Percentiles rank a stretch among this genome's conserved stretches.
Evolutionary conservation across 2,329 filamentous ascomycete genomes (phyloP).

Genomic region (Blumeria hordei): DNA sequence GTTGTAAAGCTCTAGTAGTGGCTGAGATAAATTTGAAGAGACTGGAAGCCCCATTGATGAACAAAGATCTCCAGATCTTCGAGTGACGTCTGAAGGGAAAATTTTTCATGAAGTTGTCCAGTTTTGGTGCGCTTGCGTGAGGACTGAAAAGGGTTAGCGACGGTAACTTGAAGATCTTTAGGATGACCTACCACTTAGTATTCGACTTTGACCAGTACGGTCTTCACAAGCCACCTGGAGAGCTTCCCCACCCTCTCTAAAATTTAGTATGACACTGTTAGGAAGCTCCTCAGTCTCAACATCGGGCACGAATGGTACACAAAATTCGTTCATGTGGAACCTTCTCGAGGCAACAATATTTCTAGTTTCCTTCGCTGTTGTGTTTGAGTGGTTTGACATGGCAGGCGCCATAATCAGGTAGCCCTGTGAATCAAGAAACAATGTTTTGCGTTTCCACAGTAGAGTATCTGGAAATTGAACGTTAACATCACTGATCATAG

Average conservation of each 20-base stretch:
- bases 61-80: too few species aligned
- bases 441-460: slow-evolving; percentile 81
- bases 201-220: slow-evolving; percentile 28
- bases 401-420: slow-evolving; percentile 58
- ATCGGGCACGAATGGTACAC: slow-evolving; percentile 56
- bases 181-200: slow-evolving; percentile 19
- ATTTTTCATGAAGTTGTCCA: too few species aligned
- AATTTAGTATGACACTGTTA: slow-evolving; percentile 47
- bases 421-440: slow-evolving; percentile 64
- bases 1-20: too few species aligned
- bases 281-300: slow-evolving; percentile 82
- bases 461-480: slow-evolving; percentile 93
- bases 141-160: neutral
- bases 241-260: slow-evolving; percentile 32
- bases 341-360: slow-evolving; percentile 41
- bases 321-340: slow-evolving; percentile 72
- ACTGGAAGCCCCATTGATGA: too few species aligned
- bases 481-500: slow-evolving; percentile 42
- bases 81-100: too few species aligned
- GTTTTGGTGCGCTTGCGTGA: too few species aligned
- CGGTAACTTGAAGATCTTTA: too few species aligned
- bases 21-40: too few species aligned
- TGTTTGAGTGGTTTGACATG: slow-evolving; percentile 22
- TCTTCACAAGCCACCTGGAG: slow-evolving; percentile 41
- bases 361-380: slow-evolving; percentile 13